Evolutionary conservation across 2,329 filamentous ascomycete species (phyloP), one percentile per base, ranked within the genome.

Genomic region (Drechslerella stenobrocha): DNA sequence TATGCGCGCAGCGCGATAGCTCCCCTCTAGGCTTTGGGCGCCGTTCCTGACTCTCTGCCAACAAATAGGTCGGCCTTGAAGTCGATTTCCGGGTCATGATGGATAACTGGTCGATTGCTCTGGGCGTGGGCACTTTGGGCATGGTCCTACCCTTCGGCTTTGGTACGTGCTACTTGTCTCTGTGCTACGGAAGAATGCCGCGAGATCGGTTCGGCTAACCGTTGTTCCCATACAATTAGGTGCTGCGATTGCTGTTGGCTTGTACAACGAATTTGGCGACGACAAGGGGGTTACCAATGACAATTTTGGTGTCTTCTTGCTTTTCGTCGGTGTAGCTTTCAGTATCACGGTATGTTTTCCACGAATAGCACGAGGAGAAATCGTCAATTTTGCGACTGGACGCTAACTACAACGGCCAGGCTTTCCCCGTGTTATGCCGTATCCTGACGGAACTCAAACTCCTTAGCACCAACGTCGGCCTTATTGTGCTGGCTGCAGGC

Each of bases 271-370:
- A 60, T 95, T 95, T 73, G 79, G 79, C 3, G 71, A 79, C 66
- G 84, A 86, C 52, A 5, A 8, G 4, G 70, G 70, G 2, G 53
- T 69, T 20, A 34, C 74, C 8, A 79, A 81, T 30, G 75, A 76
- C 37, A 73, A 76, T 18, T 84, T 84, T 65, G 80, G 79, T 48
- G 78, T 81, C 8, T 84, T 73, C 63, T 55, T 73, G 76, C 80
- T 90, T 22, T 97, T 97, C 75, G 88, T 96, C 70, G 92, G 91
- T 76, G 91, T 95, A 53, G 92, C 92, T 0, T 86, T 96, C 77
- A 88, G 90, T 24, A 97, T 97, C 72, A 96, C 92, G 0, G 90
- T 83, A 75, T 72, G 79, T 73, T 15, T 8, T 15, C 9, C 7
- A 8, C 52, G 4, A 48, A 20, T 20, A 11, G n/a, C 8, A 7